phyloP scores from a whole-genome alignment of 352 stramenopile genomes.

The Globisporangium takayamanum region DNA sequence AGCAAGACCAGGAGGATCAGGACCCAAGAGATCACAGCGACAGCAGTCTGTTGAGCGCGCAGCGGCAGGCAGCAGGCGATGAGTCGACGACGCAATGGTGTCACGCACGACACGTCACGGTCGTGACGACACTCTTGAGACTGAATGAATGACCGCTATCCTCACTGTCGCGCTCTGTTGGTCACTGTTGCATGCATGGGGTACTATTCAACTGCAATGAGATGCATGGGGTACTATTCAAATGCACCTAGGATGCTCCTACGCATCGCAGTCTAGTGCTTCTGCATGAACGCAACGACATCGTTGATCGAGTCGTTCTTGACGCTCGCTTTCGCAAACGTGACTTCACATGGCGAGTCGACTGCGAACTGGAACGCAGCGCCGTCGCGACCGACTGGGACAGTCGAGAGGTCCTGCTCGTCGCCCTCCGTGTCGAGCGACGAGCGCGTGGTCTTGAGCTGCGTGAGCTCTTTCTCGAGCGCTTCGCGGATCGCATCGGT shows the following conservation, averaged over 20 bases:
- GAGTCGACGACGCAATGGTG: too few species aligned
- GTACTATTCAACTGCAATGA: too few species aligned
- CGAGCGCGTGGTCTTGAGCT: slow-evolving; percentile 83
- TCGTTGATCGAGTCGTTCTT: slow-evolving; percentile 58
- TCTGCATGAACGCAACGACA: slow-evolving; percentile 63
- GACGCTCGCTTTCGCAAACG: slow-evolving; percentile 66
- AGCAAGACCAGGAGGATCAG: not conserved
- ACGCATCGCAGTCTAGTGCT: slow-evolving; percentile 31
- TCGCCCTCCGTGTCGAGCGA: slow-evolving; percentile 81
- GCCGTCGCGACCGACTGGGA: slow-evolving; percentile 75
- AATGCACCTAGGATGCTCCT: too few species aligned
- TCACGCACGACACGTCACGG: too few species aligned
- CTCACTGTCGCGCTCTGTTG: too few species aligned
- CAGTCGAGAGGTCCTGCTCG: slow-evolving; percentile 55
- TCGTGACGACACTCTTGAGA: too few species aligned
- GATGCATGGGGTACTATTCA: too few species aligned
- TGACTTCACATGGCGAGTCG: slow-evolving; percentile 73
- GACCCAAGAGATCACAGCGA: not conserved
- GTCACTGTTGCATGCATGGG: too few species aligned
- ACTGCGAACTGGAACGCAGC: slow-evolving; percentile 71
- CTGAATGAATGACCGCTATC: too few species aligned
- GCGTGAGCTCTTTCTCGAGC: slow-evolving; percentile 77
- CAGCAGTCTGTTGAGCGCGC: too few species aligned
- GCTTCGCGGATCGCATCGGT: slow-evolving; percentile 44
- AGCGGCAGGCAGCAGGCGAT: too few species aligned